A percentile compares a stretch with the other conserved stretches of the same genome.
These are phyloP conservation scores for Xylaria sp. DNA, from an alignment of 2,329 filamentous ascomycete species.

Conservation along the genomic window DNA sequence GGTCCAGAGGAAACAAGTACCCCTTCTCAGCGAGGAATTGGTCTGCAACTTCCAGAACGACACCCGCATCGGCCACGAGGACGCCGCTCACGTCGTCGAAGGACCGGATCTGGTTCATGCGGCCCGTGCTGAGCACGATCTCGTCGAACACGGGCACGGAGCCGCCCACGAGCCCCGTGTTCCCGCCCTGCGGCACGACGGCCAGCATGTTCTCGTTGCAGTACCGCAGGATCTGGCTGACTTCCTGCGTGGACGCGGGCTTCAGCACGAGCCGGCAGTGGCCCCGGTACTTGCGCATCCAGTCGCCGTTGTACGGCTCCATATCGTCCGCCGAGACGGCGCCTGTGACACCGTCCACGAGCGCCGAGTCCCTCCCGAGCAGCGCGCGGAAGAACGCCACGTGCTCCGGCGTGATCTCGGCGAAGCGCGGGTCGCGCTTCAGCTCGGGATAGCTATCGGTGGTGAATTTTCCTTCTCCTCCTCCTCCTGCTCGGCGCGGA, in stretches of 20 bases:
- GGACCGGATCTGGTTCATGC: conserved; percentile 90
- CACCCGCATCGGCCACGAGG: conserved; percentile 89
- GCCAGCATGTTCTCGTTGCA: conserved; percentile 94
- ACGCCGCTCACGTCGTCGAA: conserved; percentile 95
- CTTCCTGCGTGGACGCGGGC: conserved; percentile 84
- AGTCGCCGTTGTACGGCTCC: conserved; percentile 93
- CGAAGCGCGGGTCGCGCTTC: conserved; percentile 81
- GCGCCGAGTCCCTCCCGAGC: conserved; percentile 80
- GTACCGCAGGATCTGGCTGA: conserved; percentile 91
- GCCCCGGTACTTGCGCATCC: conserved; percentile 98
- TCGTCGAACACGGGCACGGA: conserved; percentile 98
- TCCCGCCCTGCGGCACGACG: conserved; percentile 96
- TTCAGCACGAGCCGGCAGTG: conserved; percentile 89
- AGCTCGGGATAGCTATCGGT: conserved; percentile 87
- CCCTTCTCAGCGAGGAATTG: conserved; percentile 83
- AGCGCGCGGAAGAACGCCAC: conserved; percentile 84
- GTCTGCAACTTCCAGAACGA: conserved; percentile 90
- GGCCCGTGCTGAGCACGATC: conserved; percentile 89
- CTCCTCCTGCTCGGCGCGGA: conserved; percentile 26
- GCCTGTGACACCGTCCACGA: conserved; percentile 84
- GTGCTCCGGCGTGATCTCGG: conserved; percentile 79
- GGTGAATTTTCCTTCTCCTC: conserved; percentile 73
- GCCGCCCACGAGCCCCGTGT: conserved; percentile 94
- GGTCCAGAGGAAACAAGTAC: conserved; percentile 93
- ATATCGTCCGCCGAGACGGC: conserved; percentile 80